Evolutionary conservation across 768 basidiomycete genomes (phyloP).

Genomic region (Kwoniella europaea): DNA sequence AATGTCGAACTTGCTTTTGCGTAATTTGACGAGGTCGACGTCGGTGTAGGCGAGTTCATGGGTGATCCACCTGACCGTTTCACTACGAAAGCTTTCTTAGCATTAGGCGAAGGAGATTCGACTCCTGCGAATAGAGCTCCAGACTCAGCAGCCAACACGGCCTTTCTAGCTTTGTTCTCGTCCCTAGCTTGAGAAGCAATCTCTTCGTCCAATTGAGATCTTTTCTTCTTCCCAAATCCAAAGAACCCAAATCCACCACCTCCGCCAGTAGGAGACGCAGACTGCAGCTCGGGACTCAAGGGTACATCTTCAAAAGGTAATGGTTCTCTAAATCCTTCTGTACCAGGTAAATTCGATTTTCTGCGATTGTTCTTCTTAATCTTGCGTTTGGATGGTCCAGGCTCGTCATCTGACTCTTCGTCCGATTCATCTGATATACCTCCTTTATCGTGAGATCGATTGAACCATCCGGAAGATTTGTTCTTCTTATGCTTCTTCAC

Average conservation of each 20-base stretch:
- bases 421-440: slow-evolving; percentile 6
- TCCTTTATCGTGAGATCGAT: background rate
- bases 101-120: slow-evolving; percentile 28
- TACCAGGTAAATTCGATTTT: slow-evolving; percentile 9
- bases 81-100: slow-evolving; percentile 30
- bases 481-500: slow-evolving; percentile 28
- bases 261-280: background rate
- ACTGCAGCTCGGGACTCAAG: background rate
- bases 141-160: slow-evolving; percentile 43
- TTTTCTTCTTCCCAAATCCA: slow-evolving; percentile 9
- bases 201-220: slow-evolving; percentile 31
- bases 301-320: slow-evolving; percentile 34
- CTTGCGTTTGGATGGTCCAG: slow-evolving; percentile 39
- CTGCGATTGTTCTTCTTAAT: slow-evolving; percentile 12
- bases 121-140: slow-evolving; percentile 51
- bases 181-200: slow-evolving; percentile 37
- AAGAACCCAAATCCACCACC: slow-evolving; percentile 4
- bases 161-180: slow-evolving; percentile 52
- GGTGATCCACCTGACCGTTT: slow-evolving; percentile 25
- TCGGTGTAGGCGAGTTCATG: slow-evolving; percentile 3
- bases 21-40: slow-evolving; percentile 1
- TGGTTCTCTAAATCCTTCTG: slow-evolving; percentile 25
- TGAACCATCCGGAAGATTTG: slow-evolving; percentile 15
- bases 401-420: slow-evolving; percentile 49
- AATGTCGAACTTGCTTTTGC: slow-evolving; percentile 17